phyloP scores from a whole-genome alignment of 2,329 filamentous ascomycete genomes.

The Calcarisporium arbuscula region DNA sequence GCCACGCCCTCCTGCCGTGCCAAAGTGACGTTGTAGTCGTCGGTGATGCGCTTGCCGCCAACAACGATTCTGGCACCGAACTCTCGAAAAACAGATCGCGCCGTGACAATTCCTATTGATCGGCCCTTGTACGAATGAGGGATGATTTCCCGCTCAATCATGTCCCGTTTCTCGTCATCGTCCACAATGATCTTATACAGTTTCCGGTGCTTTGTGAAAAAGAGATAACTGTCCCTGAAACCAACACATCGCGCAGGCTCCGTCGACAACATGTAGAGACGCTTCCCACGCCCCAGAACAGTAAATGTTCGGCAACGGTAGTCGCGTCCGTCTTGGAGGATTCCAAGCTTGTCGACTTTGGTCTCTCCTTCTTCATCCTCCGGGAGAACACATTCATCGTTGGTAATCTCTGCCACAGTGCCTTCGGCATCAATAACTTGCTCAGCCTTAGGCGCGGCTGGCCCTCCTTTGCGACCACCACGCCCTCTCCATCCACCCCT shows the following conservation, averaged over 20 bases:
- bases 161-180: conserved; percentile 92
- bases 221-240: conserved; percentile 95
- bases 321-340: conserved; percentile 75
- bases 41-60: conserved; percentile 75
- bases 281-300: conserved; percentile 72
- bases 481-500: conserved; percentile 66
- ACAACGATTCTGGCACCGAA: conserved; percentile 94
- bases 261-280: conserved; percentile 97
- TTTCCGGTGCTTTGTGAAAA: conserved; percentile 96
- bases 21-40: conserved; percentile 81
- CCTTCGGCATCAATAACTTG: conserved; percentile 92
- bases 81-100: conserved; percentile 92
- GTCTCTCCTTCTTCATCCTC: conserved; percentile 83
- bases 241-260: conserved; percentile 95
- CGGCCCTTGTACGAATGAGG: conserved; percentile 98
- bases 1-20: conserved; percentile 70
- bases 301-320: conserved; percentile 96
- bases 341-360: conserved; percentile 87
- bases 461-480: conserved; percentile 61
- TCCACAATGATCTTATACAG: conserved; percentile 98
- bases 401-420: conserved; percentile 79
- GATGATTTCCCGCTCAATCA: conserved; percentile 93
- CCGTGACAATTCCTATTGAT: conserved; percentile 93
- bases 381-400: conserved; percentile 87
- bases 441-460: conserved; percentile 69